These are phyloP conservation scores for Moniliophthora roreri DNA, from an alignment of 1,284 basidiomycete species.

Conservation along the genomic window DNA sequence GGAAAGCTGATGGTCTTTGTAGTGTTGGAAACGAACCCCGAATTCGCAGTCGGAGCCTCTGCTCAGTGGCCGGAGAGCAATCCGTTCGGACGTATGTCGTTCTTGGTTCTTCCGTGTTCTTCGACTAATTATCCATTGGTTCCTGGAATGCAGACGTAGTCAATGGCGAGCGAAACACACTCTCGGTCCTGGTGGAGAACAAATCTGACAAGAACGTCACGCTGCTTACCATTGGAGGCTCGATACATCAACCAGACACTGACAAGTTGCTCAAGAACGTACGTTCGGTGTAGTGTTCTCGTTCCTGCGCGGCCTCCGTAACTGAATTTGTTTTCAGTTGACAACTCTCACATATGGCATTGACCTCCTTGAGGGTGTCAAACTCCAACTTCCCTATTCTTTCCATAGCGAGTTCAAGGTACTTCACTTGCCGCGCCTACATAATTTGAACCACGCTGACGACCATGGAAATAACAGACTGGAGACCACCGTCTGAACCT, in stretches of 20 bases:
- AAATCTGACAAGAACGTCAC: conserved; percentile 77
- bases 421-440: conserved; percentile 8
- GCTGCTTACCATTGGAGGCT: conserved; percentile 68
- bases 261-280: conserved; percentile 76
- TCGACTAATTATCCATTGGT: not conserved
- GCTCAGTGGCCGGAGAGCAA: conserved; percentile 77
- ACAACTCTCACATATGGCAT: conserved; percentile 63
- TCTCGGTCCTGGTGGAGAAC: conserved; percentile 74
- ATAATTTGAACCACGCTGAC: not conserved
- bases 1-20: not conserved
- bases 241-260: conserved; percentile 69
- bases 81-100: conserved; percentile 73
- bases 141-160: conserved; percentile 61
- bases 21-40: conserved; percentile 25
- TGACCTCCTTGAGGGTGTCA: conserved; percentile 60
- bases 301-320: not conserved
- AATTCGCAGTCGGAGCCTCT: conserved; percentile 56
- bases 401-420: conserved; percentile 88
- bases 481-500: conserved; percentile 79
- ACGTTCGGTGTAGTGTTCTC: conserved; percentile 30
- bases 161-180: conserved; percentile 81
- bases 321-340: conserved; percentile 41
- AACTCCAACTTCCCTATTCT: conserved; percentile 70
- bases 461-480: conserved; percentile 41
- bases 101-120: conserved; percentile 9